phyloP scores from a whole-genome alignment of 1,139 yeast species.

The Hansenula sp. region DNA sequence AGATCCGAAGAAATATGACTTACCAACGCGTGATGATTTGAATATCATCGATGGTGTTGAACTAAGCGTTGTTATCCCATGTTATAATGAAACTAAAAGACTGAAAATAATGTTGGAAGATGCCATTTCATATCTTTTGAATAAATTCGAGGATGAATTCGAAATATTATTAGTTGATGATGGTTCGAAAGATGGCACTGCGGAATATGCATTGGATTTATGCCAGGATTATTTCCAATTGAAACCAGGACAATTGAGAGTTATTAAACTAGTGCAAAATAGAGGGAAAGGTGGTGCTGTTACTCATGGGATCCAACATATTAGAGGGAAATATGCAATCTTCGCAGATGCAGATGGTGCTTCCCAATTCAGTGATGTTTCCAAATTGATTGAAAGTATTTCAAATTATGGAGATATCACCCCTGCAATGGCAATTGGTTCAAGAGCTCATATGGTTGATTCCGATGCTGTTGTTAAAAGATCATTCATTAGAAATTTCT shows the following conservation, averaged over 20 bases:
- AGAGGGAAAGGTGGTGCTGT: conserved; percentile 99
- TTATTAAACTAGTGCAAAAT: conserved; percentile 63
- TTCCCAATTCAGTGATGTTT: conserved; percentile 70
- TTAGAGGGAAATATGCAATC: conserved; percentile 68
- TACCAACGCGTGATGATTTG: conserved; percentile 12
- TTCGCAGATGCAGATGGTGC: conserved; percentile 99
- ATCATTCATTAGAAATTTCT: conserved; percentile 78
- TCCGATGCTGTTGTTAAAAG: conserved; percentile 96
- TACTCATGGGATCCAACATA: conserved; percentile 80
- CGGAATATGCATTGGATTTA: conserved; percentile 62
- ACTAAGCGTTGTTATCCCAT: conserved; percentile 81
- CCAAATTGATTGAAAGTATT: conserved; percentile 46
- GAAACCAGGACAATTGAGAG: conserved; percentile 60
- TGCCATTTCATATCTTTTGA: conserved; percentile 53
- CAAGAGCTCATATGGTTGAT: conserved; percentile 94
- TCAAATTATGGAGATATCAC: conserved; percentile 23
- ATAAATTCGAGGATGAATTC: conserved; percentile 38
- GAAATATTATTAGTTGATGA: conserved; percentile 90
- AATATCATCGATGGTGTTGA: conserved; percentile 32
- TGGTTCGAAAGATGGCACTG: conserved; percentile 83
- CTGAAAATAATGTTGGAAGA: conserved; percentile 77
- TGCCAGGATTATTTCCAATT: conserved; percentile 48
- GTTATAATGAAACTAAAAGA: conserved; percentile 80
- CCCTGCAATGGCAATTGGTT: conserved; percentile 79
- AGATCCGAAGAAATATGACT: conserved; percentile 15